These are phyloP conservation scores for Bocquillonia castaneifolia DNA, from an alignment of 441 rosid species.

Conservation along the genomic window DNA sequence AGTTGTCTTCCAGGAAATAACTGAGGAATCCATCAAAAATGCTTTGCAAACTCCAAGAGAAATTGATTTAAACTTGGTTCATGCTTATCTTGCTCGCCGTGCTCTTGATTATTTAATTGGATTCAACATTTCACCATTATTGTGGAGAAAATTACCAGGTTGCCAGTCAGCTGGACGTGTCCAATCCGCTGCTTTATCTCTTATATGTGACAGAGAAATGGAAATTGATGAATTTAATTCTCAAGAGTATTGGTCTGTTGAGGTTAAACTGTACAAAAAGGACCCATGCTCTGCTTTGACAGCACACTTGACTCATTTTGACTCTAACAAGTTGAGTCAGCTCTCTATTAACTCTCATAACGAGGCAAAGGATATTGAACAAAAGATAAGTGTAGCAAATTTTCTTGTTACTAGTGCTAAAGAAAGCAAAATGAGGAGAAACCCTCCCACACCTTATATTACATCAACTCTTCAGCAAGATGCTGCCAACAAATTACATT, in stretches of 20 bases:
- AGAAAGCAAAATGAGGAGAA: constrained; percentile 52
- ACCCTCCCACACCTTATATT: constrained; percentile 92
- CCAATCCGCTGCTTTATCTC: constrained; percentile 94
- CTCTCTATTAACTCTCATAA: constrained; percentile 57
- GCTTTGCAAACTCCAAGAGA: constrained; percentile 82
- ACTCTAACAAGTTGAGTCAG: constrained; percentile 69
- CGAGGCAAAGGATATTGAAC: constrained; percentile 54
- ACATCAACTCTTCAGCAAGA: constrained; percentile 99
- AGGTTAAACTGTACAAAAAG: constrained; percentile 40
- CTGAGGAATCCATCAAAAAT: constrained; percentile 75
- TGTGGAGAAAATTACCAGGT: constrained; percentile 97
- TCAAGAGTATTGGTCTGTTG: constrained; percentile 80
- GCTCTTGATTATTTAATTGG: constrained; percentile 98
- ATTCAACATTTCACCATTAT: constrained; percentile 85
- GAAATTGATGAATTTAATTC: constrained; percentile 85
- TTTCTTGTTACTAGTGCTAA: constrained; percentile 58
- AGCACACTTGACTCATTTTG: constrained; percentile 59
- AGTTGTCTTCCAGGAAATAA: constrained; percentile 92
- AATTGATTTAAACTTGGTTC: constrained; percentile 79
- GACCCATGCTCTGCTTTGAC: constrained; percentile 27
- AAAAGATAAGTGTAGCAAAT: constrained; percentile 42
- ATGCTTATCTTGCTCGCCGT: constrained; percentile 91
- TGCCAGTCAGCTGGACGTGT: constrained; percentile 98
- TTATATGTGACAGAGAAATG: constrained; percentile 84
- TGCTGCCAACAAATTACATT: constrained; percentile 90